Conservation (phyloP, 371 early-diverging fungal genomes). For the Mortierella sp. region DNA sequence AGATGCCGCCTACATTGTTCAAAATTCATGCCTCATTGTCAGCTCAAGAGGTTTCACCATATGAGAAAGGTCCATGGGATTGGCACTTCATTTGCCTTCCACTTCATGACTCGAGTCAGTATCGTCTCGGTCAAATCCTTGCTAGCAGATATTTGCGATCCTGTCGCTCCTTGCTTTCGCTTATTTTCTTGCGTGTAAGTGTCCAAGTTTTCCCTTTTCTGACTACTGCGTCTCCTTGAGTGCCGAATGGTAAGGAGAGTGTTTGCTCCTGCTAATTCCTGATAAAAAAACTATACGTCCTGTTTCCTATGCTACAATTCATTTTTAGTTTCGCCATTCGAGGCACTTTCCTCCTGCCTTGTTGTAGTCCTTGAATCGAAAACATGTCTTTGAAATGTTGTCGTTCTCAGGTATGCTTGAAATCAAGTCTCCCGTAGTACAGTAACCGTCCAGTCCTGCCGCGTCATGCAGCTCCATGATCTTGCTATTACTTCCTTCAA, state of each 20-base stretch:
- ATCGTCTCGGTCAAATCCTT: neutral
- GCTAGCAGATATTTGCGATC: neutral
- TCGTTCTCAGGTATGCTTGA: neutral
- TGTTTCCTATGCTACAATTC: neutral
- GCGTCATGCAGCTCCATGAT: neutral
- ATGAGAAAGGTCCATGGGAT: neutral
- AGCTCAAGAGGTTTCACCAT: neutral
- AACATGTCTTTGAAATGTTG: neutral
- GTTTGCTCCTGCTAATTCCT: neutral
- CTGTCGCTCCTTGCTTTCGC: neutral
- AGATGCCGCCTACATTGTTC: conserved; percentile 85
- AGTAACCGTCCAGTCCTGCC: neutral
- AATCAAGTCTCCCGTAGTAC: neutral
- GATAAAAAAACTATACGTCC: too few species aligned
- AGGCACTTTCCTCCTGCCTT: neutral
- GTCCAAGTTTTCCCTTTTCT: neutral
- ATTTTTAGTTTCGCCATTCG: neutral
- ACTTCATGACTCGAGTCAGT: neutral
- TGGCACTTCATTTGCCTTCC: neutral
- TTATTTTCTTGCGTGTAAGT: neutral
- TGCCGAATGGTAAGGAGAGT: neutral
- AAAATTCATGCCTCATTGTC: neutral
- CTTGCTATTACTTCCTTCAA: neutral
- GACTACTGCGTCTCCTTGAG: neutral
- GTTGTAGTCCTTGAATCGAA: neutral